Base-by-base conservation (phyloP, 345 rosid genomes). In the Abelmoschus esculentus region DNA sequence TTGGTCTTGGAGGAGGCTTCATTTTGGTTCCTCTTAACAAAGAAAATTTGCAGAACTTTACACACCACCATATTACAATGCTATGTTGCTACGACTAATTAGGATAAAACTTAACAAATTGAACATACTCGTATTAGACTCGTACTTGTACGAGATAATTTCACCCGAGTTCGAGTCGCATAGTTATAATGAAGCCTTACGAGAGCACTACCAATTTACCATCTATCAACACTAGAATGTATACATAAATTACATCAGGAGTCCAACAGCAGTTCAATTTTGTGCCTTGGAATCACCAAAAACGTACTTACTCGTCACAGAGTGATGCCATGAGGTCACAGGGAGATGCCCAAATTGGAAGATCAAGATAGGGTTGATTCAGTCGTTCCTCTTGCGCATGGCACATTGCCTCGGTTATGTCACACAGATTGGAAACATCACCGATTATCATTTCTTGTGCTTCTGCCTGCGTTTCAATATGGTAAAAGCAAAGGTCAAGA, bases 291-390 rank as follows among this genome's bases (percentile, higher is more conserved):
- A 49, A 62, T 52, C 22, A 57, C 42, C 42, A 70, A 47, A 47
- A 54, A 9, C 19, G 13, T 38, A 44, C 70, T 78, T 81, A 83
- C 73, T 82, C 80, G 10, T 81, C 85, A 77, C 85, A 86, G 52
- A 93, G 89, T 0, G 87, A 80, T 15, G 80, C 79, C 95, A 91
- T 82, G 14, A 93, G 84, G 65, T 81, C 84, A 5, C 28, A 76
- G 0, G 96, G 92, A 2, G 96, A 88, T 53, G 81, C 79, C 98
- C 97, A 93, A n/a, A 93, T 70, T 1, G 83, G 84, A 74, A 89
- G 89, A 77, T 86, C 80, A 6, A 86, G 68, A 32, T 81, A 79
- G 0, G 80, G 69, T 49, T 86, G 80, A 22, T 74, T 84, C 12
- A 72, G 59, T 12, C 61, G 68, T 56, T 87, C 89, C 77, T 86